Evolutionary conservation across 225 moss, liverwort and hornwort genomes (phyloP).

Genomic region (Bryoerythrophyllum caledonicum): DNA sequence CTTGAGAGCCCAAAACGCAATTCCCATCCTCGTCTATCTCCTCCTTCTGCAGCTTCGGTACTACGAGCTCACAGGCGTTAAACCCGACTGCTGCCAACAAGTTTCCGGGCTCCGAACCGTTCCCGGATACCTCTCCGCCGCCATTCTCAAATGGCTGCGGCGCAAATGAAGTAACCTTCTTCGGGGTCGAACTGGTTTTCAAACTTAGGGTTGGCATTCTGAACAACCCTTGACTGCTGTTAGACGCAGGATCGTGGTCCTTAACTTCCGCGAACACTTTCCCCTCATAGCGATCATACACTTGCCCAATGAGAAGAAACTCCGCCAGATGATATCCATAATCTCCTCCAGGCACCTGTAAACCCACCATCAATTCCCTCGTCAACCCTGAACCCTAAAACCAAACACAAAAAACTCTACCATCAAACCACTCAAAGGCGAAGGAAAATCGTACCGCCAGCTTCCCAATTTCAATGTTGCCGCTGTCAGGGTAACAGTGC

Average conservation of each 20-base stretch:
- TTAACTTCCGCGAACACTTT: slow-evolving; percentile 54
- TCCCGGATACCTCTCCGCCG: background rate
- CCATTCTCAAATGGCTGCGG: slow-evolving; percentile 12
- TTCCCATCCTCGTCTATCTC: slow-evolving; percentile 19
- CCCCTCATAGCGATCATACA: slow-evolving; percentile 41
- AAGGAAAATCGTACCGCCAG: slow-evolving; percentile 36
- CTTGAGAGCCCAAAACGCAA: slow-evolving; percentile 27
- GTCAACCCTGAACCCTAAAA: background rate
- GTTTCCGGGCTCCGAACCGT: slow-evolving; percentile 18
- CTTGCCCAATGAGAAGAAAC: slow-evolving; percentile 52
- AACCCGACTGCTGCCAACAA: slow-evolving; percentile 8
- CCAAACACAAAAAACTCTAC: background rate
- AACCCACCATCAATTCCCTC: background rate
- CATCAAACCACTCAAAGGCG: background rate
- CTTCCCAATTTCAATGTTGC: slow-evolving; percentile 43
- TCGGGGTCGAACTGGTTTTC: slow-evolving; percentile 17
- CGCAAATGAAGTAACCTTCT: slow-evolving; percentile 26
- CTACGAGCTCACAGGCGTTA: slow-evolving; percentile 16
- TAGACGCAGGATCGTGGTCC: slow-evolving; percentile 19
- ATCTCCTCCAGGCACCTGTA: slow-evolving; percentile 45
- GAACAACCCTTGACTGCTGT: slow-evolving; percentile 5
- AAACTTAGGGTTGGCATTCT: slow-evolving; percentile 8
- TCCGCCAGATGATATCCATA: slow-evolving; percentile 48
- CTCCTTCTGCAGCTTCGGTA: slow-evolving; percentile 32
- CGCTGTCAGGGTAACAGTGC: slow-evolving; percentile 42